Evolutionary conservation across 2,329 filamentous ascomycete genomes (phyloP).

Genomic region (Coniella vitis): DNA sequence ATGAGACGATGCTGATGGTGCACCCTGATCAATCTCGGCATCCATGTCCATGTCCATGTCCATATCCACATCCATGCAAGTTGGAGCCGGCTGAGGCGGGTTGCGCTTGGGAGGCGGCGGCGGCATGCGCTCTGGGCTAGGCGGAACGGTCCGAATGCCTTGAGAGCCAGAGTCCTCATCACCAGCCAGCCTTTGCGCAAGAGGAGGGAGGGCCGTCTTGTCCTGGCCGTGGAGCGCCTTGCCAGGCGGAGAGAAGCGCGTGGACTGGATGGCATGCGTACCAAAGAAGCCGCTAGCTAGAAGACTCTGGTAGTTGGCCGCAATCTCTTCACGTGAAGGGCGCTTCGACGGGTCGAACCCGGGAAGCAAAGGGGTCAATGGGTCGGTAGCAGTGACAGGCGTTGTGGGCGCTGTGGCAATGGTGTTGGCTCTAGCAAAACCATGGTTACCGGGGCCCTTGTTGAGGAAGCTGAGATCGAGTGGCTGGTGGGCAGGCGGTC

Average conservation of each 20-base stretch:
- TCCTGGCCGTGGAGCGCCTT: background rate
- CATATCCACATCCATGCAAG: background rate
- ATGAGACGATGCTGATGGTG: background rate
- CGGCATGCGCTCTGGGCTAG: slow-evolving; percentile 14
- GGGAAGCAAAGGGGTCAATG: slow-evolving; percentile 1
- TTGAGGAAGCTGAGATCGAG: background rate
- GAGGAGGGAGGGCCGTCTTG: slow-evolving; percentile 4
- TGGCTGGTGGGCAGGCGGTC: background rate
- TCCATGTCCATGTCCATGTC: background rate
- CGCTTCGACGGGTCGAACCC: slow-evolving; percentile 20
- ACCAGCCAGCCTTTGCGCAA: slow-evolving; percentile 7
- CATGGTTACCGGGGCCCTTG: background rate
- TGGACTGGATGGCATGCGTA: slow-evolving; percentile 50
- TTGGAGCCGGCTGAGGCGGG: slow-evolving; percentile 18
- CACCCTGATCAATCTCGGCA: too few relatives aligned
- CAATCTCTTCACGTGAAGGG: slow-evolving; percentile 42
- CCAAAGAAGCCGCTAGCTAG: slow-evolving; percentile 53
- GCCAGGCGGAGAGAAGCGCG: slow-evolving; percentile 36
- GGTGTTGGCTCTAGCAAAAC: background rate
- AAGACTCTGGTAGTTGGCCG: slow-evolving; percentile 50
- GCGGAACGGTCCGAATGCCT: background rate
- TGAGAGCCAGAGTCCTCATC: background rate
- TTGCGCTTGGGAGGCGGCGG: slow-evolving; percentile 14
- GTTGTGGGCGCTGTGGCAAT: background rate
- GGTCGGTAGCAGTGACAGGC: background rate